Percentiles rank a stretch among this genome's conserved stretches.
phyloP scores from a whole-genome alignment of 2,329 filamentous ascomycete species.

The Penicillium sp. region DNA sequence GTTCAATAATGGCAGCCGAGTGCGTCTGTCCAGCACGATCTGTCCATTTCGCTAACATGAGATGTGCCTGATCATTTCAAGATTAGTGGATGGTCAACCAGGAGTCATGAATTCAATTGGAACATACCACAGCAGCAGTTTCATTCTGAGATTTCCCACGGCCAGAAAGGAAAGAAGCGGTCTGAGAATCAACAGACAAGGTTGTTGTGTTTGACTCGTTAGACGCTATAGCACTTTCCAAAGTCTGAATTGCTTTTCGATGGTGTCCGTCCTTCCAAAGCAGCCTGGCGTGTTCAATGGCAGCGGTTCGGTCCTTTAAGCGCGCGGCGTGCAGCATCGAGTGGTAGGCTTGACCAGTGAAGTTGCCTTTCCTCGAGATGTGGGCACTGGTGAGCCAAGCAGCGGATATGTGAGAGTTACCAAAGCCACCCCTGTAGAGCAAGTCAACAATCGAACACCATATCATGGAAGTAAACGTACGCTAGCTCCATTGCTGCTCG shows the following conservation, averaged over 20 bases:
- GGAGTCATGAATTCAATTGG: neutral
- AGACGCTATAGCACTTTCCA: conserved; percentile 81
- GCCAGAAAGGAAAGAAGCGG: conserved; percentile 41
- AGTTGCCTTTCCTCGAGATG: conserved; percentile 81
- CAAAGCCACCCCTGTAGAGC: conserved; percentile 55
- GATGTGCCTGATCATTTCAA: conserved; percentile 61
- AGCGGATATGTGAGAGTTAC: conserved; percentile 73
- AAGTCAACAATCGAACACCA: conserved; percentile 27
- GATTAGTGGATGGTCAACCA: neutral
- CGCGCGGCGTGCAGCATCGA: conserved; percentile 86
- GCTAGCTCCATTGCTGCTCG: conserved; percentile 84
- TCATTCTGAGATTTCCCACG: conserved; percentile 55
- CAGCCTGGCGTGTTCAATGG: conserved; percentile 90
- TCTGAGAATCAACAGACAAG: conserved; percentile 36
- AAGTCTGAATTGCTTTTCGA: conserved; percentile 88
- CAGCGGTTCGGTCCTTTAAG: conserved; percentile 81
- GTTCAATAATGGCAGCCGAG: conserved; percentile 73
- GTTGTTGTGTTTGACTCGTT: conserved; percentile 68
- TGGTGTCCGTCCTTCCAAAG: conserved; percentile 93
- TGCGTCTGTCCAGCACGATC: conserved; percentile 93
- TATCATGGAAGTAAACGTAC: conserved; percentile 12
- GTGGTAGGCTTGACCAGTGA: conserved; percentile 86
- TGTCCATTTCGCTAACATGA: conserved; percentile 94
- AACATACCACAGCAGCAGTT: conserved; percentile 46
- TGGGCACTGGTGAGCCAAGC: conserved; percentile 84